These are phyloP conservation scores for Volutella citrinella DNA, from an alignment of 2,329 filamentous ascomycete genomes.

Conservation along the genomic window DNA sequence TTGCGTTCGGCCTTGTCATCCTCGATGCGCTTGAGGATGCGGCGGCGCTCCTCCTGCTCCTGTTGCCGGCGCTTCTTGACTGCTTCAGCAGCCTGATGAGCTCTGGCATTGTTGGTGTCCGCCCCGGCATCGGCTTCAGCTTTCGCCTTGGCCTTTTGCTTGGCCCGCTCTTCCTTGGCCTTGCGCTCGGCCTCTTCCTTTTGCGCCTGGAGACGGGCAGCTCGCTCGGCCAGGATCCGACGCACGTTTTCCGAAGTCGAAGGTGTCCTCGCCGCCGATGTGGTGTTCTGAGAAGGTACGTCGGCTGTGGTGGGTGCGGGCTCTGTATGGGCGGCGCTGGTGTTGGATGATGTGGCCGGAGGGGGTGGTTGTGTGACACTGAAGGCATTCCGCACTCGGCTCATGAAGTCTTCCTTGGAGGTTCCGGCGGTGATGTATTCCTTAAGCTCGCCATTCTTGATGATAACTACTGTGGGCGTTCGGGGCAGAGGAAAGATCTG, in stretches of 20 bases:
- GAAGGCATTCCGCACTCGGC: constrained; percentile 35
- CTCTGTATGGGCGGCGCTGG: constrained; percentile 5
- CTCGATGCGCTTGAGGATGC: constrained; percentile 73
- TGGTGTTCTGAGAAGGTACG: constrained; percentile 13
- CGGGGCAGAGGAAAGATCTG: constrained; percentile 79
- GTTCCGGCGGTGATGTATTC: constrained; percentile 70
- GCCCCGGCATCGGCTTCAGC: constrained; percentile 36
- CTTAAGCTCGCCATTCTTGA: constrained; percentile 73
- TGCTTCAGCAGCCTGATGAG: constrained; percentile 48
- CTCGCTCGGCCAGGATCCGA: constrained; percentile 48
- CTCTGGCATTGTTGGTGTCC: constrained; percentile 28
- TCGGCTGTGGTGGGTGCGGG: constrained; percentile 18
- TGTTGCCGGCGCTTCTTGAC: constrained; percentile 64
- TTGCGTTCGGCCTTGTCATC: constrained; percentile 70
- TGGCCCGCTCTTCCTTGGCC: constrained; percentile 48
- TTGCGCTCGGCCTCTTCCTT: constrained; percentile 44
- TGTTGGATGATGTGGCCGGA: constrained; percentile 10
- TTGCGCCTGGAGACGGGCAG: constrained; percentile 40
- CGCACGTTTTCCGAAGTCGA: constrained; percentile 33
- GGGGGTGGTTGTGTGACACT: constrained; percentile 20
- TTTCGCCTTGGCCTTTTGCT: constrained; percentile 44
- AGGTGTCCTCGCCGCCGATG: constrained; percentile 13
- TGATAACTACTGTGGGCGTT: constrained; percentile 76
- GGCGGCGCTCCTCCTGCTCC: constrained; percentile 64
- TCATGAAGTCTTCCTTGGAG: constrained; percentile 63